Evolutionary conservation across 345 rosid species (phyloP), one percentile per base, ranked within the genome.

Genomic region (Syzygium jambos): DNA sequence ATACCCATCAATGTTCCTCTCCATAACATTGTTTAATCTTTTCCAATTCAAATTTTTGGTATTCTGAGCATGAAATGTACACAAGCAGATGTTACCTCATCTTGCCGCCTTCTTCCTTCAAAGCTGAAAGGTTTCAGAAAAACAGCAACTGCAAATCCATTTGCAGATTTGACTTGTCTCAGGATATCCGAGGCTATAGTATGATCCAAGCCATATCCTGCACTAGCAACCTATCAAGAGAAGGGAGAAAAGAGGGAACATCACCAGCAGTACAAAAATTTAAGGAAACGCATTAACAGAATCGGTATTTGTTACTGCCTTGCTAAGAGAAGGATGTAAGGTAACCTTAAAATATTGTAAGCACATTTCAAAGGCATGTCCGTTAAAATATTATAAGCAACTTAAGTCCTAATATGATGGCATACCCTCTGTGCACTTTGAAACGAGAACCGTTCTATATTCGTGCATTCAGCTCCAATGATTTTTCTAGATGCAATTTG

Each of bases 71-170:
- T 73, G 82, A 73, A 19, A 38, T 73, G 82, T 38, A 73, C 82
- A 73, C 38, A 73, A 19, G 46, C 27, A 73, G 80, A 43, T 21
- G 52, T 82, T 89, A 97, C 99, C 99, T 97, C 98, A 88, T 91
- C 93, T 78, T 92, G 92, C 86, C 98, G 98, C 89, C 94, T 95
- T 88, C 92, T 92, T 83, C 99, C 99, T 94, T 97, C 98, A 90
- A 97, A 97, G 88, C 96, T 93, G 93, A 97, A 97, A 89, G 99
- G 99, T 90, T 90, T 96, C 90, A 96, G 88, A 86, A 95, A 85
- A 87, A 97, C 92, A 92, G 98, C 93, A 88, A 94, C 90, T 73
- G 92, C 92, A 88, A 95, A 94, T 77, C 93, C 92, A 91, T 95
- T 93, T 38, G 84, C 87, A 46, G 93, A 93, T 89, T 91, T 94